Evolutionary conservation across 192 early-diverging fungal genomes (phyloP).

Genomic region (Podila epigama): DNA sequence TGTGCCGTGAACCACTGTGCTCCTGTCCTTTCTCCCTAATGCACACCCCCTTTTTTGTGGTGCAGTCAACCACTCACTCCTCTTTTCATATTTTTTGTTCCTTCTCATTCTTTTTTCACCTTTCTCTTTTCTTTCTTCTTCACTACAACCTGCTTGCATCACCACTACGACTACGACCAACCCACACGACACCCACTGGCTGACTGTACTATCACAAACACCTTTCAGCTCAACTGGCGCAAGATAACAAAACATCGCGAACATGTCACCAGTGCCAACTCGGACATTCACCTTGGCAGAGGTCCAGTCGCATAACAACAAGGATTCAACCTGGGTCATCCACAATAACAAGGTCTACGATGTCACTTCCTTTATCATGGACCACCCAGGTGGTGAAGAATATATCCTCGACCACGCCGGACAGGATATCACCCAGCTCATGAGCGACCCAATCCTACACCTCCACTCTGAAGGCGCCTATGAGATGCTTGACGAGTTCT

Average conservation of each 20-base stretch:
- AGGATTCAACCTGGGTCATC: constrained; percentile 82
- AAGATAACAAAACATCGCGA: neutral
- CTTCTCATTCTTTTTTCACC: neutral
- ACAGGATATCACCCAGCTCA: constrained; percentile 76
- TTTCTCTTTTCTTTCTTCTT: neutral
- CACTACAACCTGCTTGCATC: neutral
- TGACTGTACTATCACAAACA: neutral
- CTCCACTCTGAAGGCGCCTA: constrained; percentile 86
- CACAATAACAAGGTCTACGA: constrained; percentile 87
- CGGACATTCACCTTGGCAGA: constrained; percentile 61
- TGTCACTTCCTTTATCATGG: constrained; percentile 83
- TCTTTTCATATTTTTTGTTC: neutral
- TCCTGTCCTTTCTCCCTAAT: neutral
- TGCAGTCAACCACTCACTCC: neutral
- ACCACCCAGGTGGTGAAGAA: constrained; percentile 95
- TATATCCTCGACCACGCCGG: constrained; percentile 88
- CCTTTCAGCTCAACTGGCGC: neutral
- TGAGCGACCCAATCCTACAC: constrained; percentile 81
- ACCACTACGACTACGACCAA: neutral
- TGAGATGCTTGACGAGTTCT: constrained; percentile 84
- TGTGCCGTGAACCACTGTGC: too few species aligned
- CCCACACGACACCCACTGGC: neutral
- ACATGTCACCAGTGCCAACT: constrained; percentile 3
- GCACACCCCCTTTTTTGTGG: neutral
- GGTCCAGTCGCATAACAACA: constrained; percentile 76